These are phyloP conservation scores for Fusarium setosum DNA, from an alignment of 2,329 filamentous ascomycete genomes.

Conservation along the genomic window DNA sequence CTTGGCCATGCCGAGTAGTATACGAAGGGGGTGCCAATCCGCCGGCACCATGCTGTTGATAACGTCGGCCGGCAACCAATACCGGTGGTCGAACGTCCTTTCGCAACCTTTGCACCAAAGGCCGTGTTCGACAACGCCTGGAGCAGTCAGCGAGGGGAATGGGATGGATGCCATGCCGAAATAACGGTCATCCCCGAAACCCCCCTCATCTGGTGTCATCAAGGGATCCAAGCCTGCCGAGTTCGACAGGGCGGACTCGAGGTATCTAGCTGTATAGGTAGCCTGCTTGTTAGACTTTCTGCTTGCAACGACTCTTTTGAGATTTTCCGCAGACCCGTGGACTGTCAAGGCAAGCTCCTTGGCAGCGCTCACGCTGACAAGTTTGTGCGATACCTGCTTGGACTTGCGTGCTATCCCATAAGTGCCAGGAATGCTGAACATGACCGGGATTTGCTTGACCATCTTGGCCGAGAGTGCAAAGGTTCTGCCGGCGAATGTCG, in stretches of 20 bases:
- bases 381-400: not conserved
- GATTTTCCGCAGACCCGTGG: not conserved
- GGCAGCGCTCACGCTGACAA: conserved; percentile 10
- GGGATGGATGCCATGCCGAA: conserved; percentile 16
- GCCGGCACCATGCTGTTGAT: not conserved
- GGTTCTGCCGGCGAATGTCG: not conserved
- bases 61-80: not conserved
- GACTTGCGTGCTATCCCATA: not conserved
- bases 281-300: not conserved
- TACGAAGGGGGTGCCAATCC: not conserved
- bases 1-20: not conserved
- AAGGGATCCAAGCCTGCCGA: not conserved
- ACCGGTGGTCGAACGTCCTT: not conserved
- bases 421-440: not conserved
- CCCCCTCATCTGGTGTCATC: not conserved
- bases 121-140: not conserved
- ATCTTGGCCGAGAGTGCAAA: not conserved
- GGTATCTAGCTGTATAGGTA: not conserved
- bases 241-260: not conserved
- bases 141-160: not conserved
- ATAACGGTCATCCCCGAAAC: not conserved
- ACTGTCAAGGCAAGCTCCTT: not conserved
- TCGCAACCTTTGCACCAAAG: conserved; percentile 17
- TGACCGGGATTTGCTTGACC: not conserved
- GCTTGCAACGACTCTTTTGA: not conserved